Evolutionary conservation across 2,329 filamentous ascomycete genomes (phyloP).

Genomic region (Verticillium longisporum): DNA sequence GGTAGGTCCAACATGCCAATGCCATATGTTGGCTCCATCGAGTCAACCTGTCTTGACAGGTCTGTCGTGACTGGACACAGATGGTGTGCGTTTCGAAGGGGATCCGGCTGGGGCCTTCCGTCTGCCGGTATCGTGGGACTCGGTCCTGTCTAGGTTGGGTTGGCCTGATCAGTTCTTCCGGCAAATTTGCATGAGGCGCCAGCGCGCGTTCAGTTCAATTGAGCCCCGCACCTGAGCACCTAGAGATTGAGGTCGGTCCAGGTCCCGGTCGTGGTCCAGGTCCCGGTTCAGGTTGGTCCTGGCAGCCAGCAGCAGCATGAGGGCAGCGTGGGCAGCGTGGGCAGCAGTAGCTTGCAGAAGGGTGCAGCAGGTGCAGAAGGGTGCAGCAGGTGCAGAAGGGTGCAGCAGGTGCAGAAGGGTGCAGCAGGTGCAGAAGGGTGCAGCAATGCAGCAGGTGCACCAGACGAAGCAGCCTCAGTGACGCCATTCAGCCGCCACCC

Average conservation of each 20-base stretch:
- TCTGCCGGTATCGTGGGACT: neutral
- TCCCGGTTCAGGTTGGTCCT: neutral
- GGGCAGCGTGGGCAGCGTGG: neutral
- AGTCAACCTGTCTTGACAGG: neutral
- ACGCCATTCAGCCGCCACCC: neutral
- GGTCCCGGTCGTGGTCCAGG: neutral
- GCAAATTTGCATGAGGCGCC: neutral
- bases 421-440: too few relatives aligned
- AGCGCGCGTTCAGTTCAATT: neutral
- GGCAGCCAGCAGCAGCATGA: neutral
- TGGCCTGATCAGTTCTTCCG: neutral
- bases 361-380: neutral
- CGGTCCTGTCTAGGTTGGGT: neutral
- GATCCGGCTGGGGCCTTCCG: neutral
- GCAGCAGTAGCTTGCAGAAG: too few relatives aligned
- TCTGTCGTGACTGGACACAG: neutral
- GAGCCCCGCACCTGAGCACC: neutral
- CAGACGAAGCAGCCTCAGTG: neutral
- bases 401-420: too few relatives aligned
- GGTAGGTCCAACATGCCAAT: neutral
- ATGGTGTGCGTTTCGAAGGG: neutral
- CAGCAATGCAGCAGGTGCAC: too few relatives aligned
- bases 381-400: too few relatives aligned
- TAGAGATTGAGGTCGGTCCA: neutral
- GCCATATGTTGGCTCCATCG: neutral